A percentile compares a stretch with the other conserved stretches of the same genome.
Conservation (phyloP, 805 yeast species). For the Kluyveromyces starmeri region DNA sequence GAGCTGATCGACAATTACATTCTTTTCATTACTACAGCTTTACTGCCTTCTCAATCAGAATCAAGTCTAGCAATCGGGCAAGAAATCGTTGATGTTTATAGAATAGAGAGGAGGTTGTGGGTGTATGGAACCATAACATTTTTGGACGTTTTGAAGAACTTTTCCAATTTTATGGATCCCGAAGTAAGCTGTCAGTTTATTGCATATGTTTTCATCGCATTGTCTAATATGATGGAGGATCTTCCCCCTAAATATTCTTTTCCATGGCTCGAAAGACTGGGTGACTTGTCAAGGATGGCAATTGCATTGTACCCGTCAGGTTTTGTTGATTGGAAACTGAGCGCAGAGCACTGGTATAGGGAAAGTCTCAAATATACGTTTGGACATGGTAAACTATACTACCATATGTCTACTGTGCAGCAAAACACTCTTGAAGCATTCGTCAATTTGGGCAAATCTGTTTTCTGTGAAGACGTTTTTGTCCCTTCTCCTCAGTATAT, state of each 20-base stretch:
- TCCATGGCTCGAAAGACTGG: conserved; percentile 74
- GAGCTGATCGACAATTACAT: conserved; percentile 61
- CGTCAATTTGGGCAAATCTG: conserved; percentile 71
- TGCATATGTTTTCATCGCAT: conserved; percentile 54
- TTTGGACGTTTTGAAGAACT: conserved; percentile 66
- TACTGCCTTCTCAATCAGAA: conserved; percentile 58
- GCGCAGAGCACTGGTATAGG: conserved; percentile 78
- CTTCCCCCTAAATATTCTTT: conserved; percentile 28
- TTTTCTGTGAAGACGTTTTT: conserved; percentile 72
- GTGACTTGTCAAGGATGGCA: conserved; percentile 82
- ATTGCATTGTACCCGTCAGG: conserved; percentile 74
- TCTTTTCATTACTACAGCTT: conserved; percentile 61
- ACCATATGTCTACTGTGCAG: conserved; percentile 83
- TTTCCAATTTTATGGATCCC: conserved; percentile 66
- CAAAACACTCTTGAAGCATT: conserved; percentile 62
- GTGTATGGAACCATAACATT: conserved; percentile 80
- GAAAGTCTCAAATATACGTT: conserved; percentile 63
- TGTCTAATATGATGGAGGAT: conserved; percentile 34
- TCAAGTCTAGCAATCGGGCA: conserved; percentile 40
- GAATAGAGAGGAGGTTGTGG: conserved; percentile 76
- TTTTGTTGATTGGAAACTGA: conserved; percentile 76
- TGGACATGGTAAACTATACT: conserved; percentile 80
- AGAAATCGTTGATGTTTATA: conserved; percentile 66
- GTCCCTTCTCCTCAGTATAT: conserved; percentile 76
- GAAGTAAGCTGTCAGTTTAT: conserved; percentile 71